Evolutionary conservation across 169 alveolate genomes (phyloP).

Genomic region (Babesia microti): DNA sequence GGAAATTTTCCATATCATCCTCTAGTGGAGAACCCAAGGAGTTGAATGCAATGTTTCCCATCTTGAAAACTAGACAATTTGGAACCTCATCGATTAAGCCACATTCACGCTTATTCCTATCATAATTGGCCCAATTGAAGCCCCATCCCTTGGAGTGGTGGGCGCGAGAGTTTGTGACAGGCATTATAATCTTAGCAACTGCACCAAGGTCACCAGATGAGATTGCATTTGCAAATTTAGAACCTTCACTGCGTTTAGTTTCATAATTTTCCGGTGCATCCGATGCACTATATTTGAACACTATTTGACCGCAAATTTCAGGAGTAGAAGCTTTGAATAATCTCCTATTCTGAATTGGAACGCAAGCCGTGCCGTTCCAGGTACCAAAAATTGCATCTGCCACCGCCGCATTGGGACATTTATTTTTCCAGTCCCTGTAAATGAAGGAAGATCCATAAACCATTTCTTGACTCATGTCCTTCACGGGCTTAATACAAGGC

Average conservation of each 20-base stretch:
- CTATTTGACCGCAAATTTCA: conserved; percentile 40
- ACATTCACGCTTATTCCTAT: conserved; percentile 22
- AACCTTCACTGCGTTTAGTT: conserved; percentile 5
- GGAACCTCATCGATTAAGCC: conserved; percentile 41
- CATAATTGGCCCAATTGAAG: conserved; percentile 58
- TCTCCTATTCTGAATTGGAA: conserved; percentile 3
- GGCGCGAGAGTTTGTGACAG: conserved; percentile 22
- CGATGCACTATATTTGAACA: conserved; percentile 52
- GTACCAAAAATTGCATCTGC: conserved; percentile 55
- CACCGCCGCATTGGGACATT: conserved; percentile 53
- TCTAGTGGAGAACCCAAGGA: conserved; percentile 49
- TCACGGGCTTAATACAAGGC: conserved; percentile 58
- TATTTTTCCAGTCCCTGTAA: conserved; percentile 41
- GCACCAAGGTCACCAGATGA: conserved; percentile 1
- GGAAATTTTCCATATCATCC: conserved; percentile 40
- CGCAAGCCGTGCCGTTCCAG: conserved; percentile 46
- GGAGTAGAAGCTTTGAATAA: conserved; percentile 1
- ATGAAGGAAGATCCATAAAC: conserved; percentile 45
- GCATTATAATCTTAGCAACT: conserved; percentile 14
- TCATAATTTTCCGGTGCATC: conserved; percentile 43
- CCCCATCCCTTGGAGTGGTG: conserved; percentile 50
- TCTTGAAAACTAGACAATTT: conserved; percentile 47
- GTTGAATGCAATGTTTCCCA: conserved; percentile 49
- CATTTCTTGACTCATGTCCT: conserved; percentile 25
- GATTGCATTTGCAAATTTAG: conserved; percentile 10